Base-by-base conservation (phyloP, 2,329 filamentous ascomycete genomes). In the Penicillium sp. region DNA sequence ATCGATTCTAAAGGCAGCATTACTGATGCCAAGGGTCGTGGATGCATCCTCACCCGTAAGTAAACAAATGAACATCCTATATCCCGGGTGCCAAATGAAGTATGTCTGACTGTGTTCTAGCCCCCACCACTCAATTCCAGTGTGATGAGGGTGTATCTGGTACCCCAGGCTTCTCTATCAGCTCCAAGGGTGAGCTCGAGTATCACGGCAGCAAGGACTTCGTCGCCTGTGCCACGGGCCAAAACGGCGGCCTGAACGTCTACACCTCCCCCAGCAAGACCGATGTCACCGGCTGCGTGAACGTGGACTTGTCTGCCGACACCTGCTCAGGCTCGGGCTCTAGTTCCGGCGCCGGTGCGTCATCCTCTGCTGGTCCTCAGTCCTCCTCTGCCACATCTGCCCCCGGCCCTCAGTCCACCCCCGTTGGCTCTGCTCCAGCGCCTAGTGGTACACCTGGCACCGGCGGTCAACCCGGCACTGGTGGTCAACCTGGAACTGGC, bases 41-140 rank as follows among this genome's bases (percentile, higher is more conserved):
- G 85, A 18, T 88, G 86, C 65, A 84, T 86, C 70, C 73, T 87
- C 64, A 87, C 85, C 58, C 76, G 80, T 83, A 70, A 68, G 76
- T 74, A 19, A 55, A 52, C 11, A 36, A 10, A 13, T 30, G 16
- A 27, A 29, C 32, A 5, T 14, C 26, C 11, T 16, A 7, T 23
- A 18, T 29, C 14, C 11, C 34, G 7, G 1, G 16, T 23, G 13
- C 9, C 23, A 49, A 29, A 64, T 56, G 66, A 50, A 29, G 10
- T 56, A n/a, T 2, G 18, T 45, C 34, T 13, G 14, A 36, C 27
- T 7, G 54, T 14, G 23, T 27, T 4, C 29, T 57, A 81, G 79
- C 79, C 38, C 78, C 81, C 0, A 84, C 83, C 1, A 78, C 76
- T 27, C 81, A 85, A 44, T 81, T 84, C 55, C 84, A 87, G 65